phyloP scores from a whole-genome alignment of 192 early-diverging fungal genomes.

The Coemansia sp. region DNA sequence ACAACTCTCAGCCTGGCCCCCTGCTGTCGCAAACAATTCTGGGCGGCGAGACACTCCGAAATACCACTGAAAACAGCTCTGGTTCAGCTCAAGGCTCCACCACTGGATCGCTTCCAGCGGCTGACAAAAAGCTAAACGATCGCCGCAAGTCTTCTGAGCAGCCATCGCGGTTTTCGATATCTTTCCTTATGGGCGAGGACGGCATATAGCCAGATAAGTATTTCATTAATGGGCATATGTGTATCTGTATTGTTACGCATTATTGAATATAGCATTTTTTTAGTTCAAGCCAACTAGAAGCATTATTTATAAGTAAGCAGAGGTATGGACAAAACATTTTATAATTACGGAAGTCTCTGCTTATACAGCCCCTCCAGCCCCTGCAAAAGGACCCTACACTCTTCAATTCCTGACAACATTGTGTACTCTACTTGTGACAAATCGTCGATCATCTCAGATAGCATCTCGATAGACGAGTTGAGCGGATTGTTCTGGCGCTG shows the following conservation, averaged over 20 bases:
- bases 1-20: background rate
- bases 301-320: too few relatives aligned
- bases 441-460: conserved; percentile 40
- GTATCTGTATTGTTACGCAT: background rate
- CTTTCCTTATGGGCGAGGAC: conserved; percentile 27
- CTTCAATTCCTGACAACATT: conserved; percentile 44
- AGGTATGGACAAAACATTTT: background rate
- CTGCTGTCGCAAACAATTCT: conserved; percentile 1
- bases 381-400: conserved; percentile 37
- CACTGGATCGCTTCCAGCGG: background rate
- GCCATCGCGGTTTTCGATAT: conserved; percentile 23
- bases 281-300: background rate
- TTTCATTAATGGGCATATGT: background rate
- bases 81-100: conserved; percentile 12
- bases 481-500: conserved; percentile 40
- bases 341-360: background rate
- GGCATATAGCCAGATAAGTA: background rate
- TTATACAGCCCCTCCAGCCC: conserved; percentile 30
- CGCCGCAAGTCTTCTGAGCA: background rate
- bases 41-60: conserved; percentile 2
- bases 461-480: conserved; percentile 30
- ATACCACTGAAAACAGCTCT: conserved; percentile 12
- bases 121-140: background rate
- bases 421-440: conserved; percentile 39
- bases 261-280: too few relatives aligned